phyloP scores from a whole-genome alignment of 2,329 filamentous ascomycete genomes.

The Pseudogymnoascus sp. region DNA sequence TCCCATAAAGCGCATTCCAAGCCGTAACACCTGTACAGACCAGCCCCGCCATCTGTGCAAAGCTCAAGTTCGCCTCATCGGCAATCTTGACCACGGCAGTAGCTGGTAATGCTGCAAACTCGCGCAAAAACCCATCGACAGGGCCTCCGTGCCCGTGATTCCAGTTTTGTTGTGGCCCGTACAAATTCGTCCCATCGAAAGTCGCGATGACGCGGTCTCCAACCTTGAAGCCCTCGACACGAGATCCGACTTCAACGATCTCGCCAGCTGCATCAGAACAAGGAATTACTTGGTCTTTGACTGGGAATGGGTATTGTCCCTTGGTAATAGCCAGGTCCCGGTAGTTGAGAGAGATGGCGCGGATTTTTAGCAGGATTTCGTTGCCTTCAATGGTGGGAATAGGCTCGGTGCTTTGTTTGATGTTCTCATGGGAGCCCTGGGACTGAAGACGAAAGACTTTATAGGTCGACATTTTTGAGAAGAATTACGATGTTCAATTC shows the following conservation, averaged over 20 bases:
- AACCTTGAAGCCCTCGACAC: constrained; percentile 20
- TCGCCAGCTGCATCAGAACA: constrained; percentile 31
- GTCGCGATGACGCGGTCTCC: constrained; percentile 28
- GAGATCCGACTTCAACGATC: constrained; percentile 25
- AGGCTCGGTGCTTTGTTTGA: constrained; percentile 21
- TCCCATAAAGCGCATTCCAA: constrained; percentile 40
- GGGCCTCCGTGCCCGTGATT: constrained; percentile 21
- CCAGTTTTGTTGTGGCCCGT: constrained; percentile 15
- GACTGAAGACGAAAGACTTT: constrained; percentile 15
- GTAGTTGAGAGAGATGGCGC: constrained; percentile 28
- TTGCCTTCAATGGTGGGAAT: constrained; percentile 19
- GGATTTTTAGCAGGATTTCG: constrained; percentile 27
- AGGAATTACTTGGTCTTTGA: constrained; percentile 29
- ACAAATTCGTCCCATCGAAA: constrained; percentile 21
- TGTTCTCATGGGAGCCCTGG: constrained; percentile 12
- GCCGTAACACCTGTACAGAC: constrained; percentile 39
- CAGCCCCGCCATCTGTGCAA: constrained; percentile 37
- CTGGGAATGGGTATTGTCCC: constrained; percentile 24
- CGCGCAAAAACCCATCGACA: constrained; percentile 32
- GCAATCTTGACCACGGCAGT: constrained; percentile 34
- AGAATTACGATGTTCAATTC: neutral
- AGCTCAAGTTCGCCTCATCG: constrained; percentile 38
- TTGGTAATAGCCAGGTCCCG: constrained; percentile 28
- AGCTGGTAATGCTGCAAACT: constrained; percentile 35
- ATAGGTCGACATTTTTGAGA: constrained; percentile 13